Evolutionary conservation across 2,329 filamentous ascomycete genomes (phyloP), one percentile per base, ranked within the genome.

Genomic region (Botrytis medusae): DNA sequence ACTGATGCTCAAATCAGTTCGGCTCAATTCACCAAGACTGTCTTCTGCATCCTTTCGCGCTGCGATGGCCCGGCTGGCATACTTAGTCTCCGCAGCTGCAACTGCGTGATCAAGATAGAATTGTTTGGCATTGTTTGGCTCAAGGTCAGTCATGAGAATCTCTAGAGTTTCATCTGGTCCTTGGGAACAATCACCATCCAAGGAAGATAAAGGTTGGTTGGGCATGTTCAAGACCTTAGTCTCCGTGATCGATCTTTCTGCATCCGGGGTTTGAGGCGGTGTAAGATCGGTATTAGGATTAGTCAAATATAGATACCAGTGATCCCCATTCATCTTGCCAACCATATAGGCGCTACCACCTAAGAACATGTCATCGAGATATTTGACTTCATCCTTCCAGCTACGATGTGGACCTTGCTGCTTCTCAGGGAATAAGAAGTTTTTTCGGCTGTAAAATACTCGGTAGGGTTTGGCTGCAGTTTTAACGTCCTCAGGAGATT

Each of bases 321-420:
- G 96, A 83, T 99, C 96, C 74, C 96, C 95, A 79, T 99, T 99
- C 95, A 98, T 98, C 85, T 98, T 98, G 80, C 96, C 96, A 77
- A 99, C 97, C 95, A 98, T 97, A 83, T 99, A 99, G 69, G 96
- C 96, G 83, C 95, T 98, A 72, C 96, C 96, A 73, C 93, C 92
- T 75, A 92, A 87, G 82, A 99, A 98, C 83, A 95, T 93, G 81
- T 93, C 92, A 84, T 99, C 96, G 76, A 99, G 87, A 79, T 92
- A 97, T 79, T 91, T 92, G 80, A 98, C 95, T 82, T 99, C 96
- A 81, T 98, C 92, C 78, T 94, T 92, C 96, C 96, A 99, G 90
- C 95, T 98, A 76, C 94, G 92, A 84, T 99, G 96, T 72, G 96
- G 96, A 12, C 95, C 95, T 73, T 89, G 93, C 85, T 99, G 96